These are phyloP conservation scores for Podaxis sp. DNA, from an alignment of 768 basidiomycete genomes.

Conservation along the genomic window DNA sequence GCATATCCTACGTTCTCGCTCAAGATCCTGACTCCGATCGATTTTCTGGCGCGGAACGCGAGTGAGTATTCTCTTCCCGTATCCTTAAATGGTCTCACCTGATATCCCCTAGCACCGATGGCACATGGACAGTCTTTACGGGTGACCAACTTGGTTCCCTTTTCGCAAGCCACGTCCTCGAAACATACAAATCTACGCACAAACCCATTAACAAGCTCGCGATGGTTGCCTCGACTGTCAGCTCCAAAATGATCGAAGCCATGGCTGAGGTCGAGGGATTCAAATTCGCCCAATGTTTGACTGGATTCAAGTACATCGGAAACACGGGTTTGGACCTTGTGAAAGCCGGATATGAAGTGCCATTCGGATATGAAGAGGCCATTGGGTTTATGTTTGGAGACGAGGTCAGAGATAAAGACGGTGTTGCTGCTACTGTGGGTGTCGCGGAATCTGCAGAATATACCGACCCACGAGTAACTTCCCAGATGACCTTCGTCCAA, in stretches of 20 bases:
- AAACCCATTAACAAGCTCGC: constrained; percentile 56
- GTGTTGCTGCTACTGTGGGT: constrained; percentile 72
- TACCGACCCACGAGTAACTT: background rate
- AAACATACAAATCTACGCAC: constrained; percentile 36
- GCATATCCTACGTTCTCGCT: constrained; percentile 67
- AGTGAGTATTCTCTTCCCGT: constrained; percentile 30
- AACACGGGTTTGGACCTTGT: constrained; percentile 71
- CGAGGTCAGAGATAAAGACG: constrained; percentile 82
- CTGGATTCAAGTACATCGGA: constrained; percentile 90
- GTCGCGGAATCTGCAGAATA: background rate
- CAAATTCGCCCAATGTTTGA: constrained; percentile 80
- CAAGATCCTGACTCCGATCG: constrained; percentile 90
- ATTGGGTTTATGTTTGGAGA: constrained; percentile 89
- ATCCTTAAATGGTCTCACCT: constrained; percentile 7
- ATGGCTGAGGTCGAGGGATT: constrained; percentile 79
- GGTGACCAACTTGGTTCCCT: constrained; percentile 76
- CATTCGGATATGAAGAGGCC: constrained; percentile 89
- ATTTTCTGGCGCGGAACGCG: constrained; percentile 72
- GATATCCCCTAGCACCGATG: constrained; percentile 32
- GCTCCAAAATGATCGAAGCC: constrained; percentile 82
- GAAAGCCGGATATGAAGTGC: constrained; percentile 61
- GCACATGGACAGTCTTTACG: constrained; percentile 68
- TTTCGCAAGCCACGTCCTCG: constrained; percentile 40
- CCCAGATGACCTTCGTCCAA: constrained; percentile 64
- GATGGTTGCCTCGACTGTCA: constrained; percentile 88